A percentile compares a stretch with the other conserved stretches of the same genome.
These are phyloP conservation scores for Amanita inopinata DNA, from an alignment of 768 basidiomycete genomes.

Conservation along the genomic window DNA sequence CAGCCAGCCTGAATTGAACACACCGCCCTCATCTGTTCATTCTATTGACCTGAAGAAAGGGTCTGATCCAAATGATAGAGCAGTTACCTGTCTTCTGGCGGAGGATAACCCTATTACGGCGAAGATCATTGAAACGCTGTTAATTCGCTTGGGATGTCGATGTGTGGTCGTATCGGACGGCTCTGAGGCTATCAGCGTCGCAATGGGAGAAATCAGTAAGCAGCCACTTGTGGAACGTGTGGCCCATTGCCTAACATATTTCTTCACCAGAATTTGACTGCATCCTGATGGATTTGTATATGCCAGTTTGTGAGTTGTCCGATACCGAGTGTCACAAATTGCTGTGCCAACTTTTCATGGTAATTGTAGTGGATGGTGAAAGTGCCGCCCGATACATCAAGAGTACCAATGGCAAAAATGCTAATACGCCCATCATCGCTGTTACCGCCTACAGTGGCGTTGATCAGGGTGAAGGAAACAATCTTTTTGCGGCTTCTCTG, in stretches of 20 bases:
- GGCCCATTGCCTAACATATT: conserved; percentile 14
- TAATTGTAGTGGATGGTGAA: conserved; percentile 81
- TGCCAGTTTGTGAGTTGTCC: conserved; percentile 73
- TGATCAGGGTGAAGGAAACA: conserved; percentile 54
- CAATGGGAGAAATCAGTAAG: conserved; percentile 96
- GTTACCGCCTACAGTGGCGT: conserved; percentile 80
- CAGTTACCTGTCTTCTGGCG: conserved; percentile 89
- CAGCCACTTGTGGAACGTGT: conserved; percentile 15
- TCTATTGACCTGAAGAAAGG: conserved; percentile 73
- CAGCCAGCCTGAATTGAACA: conserved; percentile 48
- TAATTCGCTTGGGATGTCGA: conserved; percentile 90
- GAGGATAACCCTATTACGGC: conserved; percentile 98
- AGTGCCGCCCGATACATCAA: conserved; percentile 96
- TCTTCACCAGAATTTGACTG: conserved; percentile 74
- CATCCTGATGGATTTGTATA: conserved; percentile 91
- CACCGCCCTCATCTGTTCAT: conserved; percentile 78
- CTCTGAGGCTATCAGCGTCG: conserved; percentile 93
- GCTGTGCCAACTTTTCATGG: conserved; percentile 5
- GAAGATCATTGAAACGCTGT: conserved; percentile 92
- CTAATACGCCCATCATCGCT: conserved; percentile 85
- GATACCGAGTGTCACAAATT: background rate
- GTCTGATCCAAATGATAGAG: conserved; percentile 72
- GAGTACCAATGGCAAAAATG: conserved; percentile 92
- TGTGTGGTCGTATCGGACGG: conserved; percentile 95
- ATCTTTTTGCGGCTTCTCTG: conserved; percentile 72